Conservation (phyloP, 192 early-diverging fungal genomes). For the Mortierella hygrophila region DNA sequence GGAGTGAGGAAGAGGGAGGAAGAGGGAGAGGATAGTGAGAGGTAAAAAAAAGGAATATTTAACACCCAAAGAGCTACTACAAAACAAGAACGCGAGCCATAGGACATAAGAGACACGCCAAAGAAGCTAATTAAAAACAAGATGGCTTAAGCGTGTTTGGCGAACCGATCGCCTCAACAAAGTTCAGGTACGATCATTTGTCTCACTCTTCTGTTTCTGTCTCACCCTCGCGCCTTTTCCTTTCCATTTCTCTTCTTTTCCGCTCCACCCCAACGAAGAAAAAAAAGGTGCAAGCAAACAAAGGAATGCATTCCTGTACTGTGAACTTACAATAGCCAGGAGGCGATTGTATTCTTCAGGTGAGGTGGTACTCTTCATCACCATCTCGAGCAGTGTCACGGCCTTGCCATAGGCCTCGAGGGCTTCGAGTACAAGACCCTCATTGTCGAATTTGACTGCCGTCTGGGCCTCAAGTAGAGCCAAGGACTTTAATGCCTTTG, state of each 20-base stretch:
- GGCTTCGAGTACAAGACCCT: conserved; percentile 14
- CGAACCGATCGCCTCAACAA: background rate
- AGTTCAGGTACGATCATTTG: conserved; percentile 4
- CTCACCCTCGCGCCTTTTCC: too few species aligned
- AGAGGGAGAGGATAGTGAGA: background rate
- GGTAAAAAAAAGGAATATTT: background rate
- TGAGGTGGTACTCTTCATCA: conserved; percentile 18
- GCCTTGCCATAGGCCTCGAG: conserved; percentile 34
- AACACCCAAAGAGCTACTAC: background rate
- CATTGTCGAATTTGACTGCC: conserved; percentile 42
- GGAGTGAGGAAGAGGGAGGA: background rate
- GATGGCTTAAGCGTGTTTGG: background rate
- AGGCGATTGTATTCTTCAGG: conserved; percentile 30
- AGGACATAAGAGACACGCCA: background rate
- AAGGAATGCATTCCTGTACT: too few species aligned
- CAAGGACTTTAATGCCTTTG: conserved; percentile 27
- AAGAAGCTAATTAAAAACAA: background rate
- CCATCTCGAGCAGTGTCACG: conserved; percentile 17
- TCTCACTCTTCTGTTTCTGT: background rate
- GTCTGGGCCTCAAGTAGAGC: conserved; percentile 46
- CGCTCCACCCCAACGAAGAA: too few species aligned
- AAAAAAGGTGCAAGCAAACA: background rate
- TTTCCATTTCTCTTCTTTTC: background rate
- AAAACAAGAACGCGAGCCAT: background rate
- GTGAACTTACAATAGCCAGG: conserved; percentile 34